Evolutionary conservation across 164 flowering plant genomes (phyloP), one percentile per base, ranked within the genome.

Genomic region (Magnolia kwangsiensis): DNA sequence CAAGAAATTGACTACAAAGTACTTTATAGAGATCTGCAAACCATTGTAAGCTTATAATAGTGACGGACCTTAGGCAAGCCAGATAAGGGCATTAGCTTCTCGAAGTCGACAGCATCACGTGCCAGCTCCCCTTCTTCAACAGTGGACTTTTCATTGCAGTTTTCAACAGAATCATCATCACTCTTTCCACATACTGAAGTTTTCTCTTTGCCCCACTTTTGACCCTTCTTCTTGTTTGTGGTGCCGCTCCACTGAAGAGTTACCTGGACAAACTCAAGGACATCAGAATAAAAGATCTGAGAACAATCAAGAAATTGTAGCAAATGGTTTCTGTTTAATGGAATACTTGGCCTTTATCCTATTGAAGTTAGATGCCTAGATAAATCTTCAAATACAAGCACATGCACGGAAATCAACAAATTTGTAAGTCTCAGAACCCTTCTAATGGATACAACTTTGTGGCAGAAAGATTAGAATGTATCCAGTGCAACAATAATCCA

Each of bases 121-220:
- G 66, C 67, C 63, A 77, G 76, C 65, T 37, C 75, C 73, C 63
- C 79, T 78, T 83, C 82, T 76, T 81, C 84, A 73, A 31, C 31
- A 70, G 74, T 66, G 31, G 45, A 51, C 71, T 63, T 77, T 59
- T 78, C 75, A 71, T 81, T 63, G 72, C 18, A 19, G 21, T 84
- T 85, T 77, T 78, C 81, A 58, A 75, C 69, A 20, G 51, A 63
- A 77, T 74, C 80, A 71, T 76, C 19, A 18, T 79, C 80, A 77
- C 81, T 84, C 84, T 78, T 77, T 74, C 77, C 77, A 31, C 70
- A 68, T 37, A 73, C 76, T 72, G 85, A 65, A 49, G 74, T 63
- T 70, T 89, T 94, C 84, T 94, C 97, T 23, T 0, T 87, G 67
- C 99, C 99, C 99, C 99, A 92, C 71, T 92, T 92, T 83, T 96